These are phyloP conservation scores for Erigeron philadelphicus DNA, from an alignment of 140 eudicot genomes.

Conservation along the genomic window DNA sequence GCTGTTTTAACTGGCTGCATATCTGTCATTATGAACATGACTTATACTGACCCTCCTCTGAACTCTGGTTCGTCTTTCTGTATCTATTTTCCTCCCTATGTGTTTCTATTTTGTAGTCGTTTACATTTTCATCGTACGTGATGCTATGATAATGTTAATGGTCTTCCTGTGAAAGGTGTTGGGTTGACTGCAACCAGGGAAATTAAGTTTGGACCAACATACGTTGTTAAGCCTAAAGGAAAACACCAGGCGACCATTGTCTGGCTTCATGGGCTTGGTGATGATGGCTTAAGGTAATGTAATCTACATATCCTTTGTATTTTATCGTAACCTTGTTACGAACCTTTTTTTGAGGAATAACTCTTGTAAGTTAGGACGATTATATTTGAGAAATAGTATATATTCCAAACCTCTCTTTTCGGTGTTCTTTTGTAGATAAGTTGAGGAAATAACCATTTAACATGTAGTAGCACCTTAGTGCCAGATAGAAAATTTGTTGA, in stretches of 20 bases:
- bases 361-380: not conserved
- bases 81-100: not conserved
- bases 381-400: not conserved
- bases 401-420: not conserved
- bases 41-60: constrained; percentile 36
- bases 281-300: constrained; percentile 64
- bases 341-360: constrained; percentile 3
- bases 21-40: constrained; percentile 41
- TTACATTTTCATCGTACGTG: not conserved
- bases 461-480: not conserved
- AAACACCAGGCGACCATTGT: constrained; percentile 79
- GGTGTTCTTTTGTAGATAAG: not conserved
- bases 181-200: constrained; percentile 33
- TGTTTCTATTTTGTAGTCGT: not conserved
- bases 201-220: constrained; percentile 60
- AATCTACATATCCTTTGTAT: not conserved
- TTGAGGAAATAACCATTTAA: not conserved
- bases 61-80: constrained; percentile 44
- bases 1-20: constrained; percentile 31
- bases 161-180: constrained; percentile 37
- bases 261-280: constrained; percentile 92
- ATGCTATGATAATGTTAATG: constrained; percentile 7
- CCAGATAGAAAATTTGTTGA: not conserved
- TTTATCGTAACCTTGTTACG: not conserved
- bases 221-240: constrained; percentile 76